Base-by-base conservation (phyloP, 2,329 filamentous ascomycete genomes). In the Cephalotrichum gorgonifer region DNA sequence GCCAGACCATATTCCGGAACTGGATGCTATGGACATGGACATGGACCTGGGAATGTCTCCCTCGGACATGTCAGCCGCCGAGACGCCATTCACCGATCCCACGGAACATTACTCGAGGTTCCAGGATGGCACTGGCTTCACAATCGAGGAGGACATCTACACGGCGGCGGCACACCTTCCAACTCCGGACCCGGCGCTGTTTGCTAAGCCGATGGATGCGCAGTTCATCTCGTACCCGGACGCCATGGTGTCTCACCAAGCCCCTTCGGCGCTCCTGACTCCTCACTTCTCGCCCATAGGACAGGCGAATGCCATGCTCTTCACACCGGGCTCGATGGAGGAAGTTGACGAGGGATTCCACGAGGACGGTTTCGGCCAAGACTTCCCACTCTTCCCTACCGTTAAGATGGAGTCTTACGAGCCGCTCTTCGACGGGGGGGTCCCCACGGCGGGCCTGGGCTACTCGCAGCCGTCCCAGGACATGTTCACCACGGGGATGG, bases 261-360 rank as follows among this genome's bases (percentile, higher is more conserved):
- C n/a, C 26, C 44, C 45, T 15, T 44, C 44, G 47, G 30, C 35
- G 15, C 20, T 51, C 3, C 50, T 50, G 9, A 48, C 46, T 12
- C 50, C 48, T 5, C 82, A 86, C 52, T 75, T 88, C 53, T 88
- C 85, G 3, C 83, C 84, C 8, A 72, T 74, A 48, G 85, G 81
- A 5, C 83, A 87, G 57, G 74, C 76, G 31, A 81, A 84, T 52
- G 69, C 80, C 2, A 85, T 86, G 68, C 73, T 88, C 28, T 85
- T 75, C 64, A 85, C 84, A 9, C 81, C 85, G 44, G 73, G 74
- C 39, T 82, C 81, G 0, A 63, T 80, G 52, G 68, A 70, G 17
- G 75, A 79, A 23, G 28, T 46, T 46, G 71, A 88, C 52, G 83
- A 88, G 57, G 76, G 74, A 35, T 85, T 81, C 55, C 76, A 78